Conservation (phyloP, 352 stramenopile genomes). For the Globisporangium nodosum region DNA sequence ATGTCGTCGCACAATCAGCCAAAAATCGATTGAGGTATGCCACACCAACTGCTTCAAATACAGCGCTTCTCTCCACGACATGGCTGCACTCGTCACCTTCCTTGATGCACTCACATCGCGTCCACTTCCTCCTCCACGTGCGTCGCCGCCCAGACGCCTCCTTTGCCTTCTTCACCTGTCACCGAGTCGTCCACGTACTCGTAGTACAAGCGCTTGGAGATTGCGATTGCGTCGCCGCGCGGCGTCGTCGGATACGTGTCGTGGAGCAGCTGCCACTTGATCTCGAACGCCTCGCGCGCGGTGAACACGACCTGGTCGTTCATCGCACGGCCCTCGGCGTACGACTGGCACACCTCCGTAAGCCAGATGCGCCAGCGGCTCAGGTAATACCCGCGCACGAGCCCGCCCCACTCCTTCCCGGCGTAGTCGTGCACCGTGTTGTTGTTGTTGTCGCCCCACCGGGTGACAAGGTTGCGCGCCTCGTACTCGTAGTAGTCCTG, state of each 20-base stretch:
- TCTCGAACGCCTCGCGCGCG: conserved; percentile 56
- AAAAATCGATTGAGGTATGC: conserved; percentile 1
- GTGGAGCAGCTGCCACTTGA: conserved; percentile 66
- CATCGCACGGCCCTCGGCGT: conserved; percentile 50
- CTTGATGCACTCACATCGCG: conserved; percentile 3
- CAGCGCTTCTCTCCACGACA: not conserved
- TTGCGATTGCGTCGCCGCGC: conserved; percentile 36
- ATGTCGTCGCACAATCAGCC: conserved; percentile 3
- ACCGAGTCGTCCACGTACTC: conserved; percentile 31
- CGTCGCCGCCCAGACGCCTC: conserved; percentile 4
- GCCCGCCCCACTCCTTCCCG: conserved; percentile 68
- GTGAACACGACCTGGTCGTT: conserved; percentile 37
- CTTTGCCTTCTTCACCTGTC: too few relatives aligned
- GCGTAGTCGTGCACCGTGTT: conserved; percentile 74
- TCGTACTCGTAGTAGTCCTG: conserved; percentile 75
- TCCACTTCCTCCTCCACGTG: not conserved
- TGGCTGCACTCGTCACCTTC: conserved; percentile 3
- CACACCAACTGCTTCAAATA: not conserved
- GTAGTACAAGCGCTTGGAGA: conserved; percentile 50
- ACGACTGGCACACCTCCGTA: conserved; percentile 58
- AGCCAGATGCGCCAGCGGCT: conserved; percentile 71
- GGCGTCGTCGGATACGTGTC: conserved; percentile 43
- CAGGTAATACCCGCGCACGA: conserved; percentile 65
- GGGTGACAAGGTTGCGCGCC: conserved; percentile 77
- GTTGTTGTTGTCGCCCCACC: conserved; percentile 74